Percentiles rank a stretch among this genome's conserved stretches.
Evolutionary conservation across 2,329 filamentous ascomycete species (phyloP).

Genomic region (Pyrenophora teres): DNA sequence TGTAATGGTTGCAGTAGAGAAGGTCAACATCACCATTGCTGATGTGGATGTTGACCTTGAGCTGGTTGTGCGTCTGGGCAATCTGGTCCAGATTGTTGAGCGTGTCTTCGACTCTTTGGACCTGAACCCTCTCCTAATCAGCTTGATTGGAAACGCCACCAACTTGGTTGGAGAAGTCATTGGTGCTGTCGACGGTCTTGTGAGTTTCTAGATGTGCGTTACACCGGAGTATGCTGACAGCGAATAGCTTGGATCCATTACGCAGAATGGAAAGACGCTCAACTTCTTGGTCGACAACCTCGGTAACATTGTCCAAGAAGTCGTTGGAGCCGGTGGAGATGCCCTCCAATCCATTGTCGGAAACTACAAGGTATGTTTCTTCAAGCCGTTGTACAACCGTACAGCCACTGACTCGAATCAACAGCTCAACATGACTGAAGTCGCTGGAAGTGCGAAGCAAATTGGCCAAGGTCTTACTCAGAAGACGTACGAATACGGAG

Average conservation of each 20-base stretch:
- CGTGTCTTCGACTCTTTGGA: slow-evolving; percentile 64
- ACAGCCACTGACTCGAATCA: background rate
- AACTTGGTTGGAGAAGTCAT: slow-evolving; percentile 59
- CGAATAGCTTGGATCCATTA: slow-evolving; percentile 58
- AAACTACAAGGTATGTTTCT: slow-evolving; percentile 52
- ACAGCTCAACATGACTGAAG: slow-evolving; percentile 61
- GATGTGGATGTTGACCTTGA: slow-evolving; percentile 65
- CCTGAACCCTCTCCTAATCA: slow-evolving; percentile 65
- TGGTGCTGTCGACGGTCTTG: slow-evolving; percentile 62
- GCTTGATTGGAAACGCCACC: slow-evolving; percentile 59
- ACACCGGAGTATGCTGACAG: background rate
- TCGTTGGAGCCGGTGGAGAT: slow-evolving; percentile 53
- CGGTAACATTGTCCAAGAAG: slow-evolving; percentile 66
- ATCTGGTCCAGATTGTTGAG: slow-evolving; percentile 66
- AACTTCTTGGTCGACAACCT: slow-evolving; percentile 65
- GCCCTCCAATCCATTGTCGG: slow-evolving; percentile 61
- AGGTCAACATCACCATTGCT: slow-evolving; percentile 65
- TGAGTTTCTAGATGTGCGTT: slow-evolving; percentile 5
- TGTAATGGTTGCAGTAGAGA: slow-evolving; percentile 53
- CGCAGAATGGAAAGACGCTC: slow-evolving; percentile 59
- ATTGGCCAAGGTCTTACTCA: slow-evolving; percentile 51
- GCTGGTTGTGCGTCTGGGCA: slow-evolving; percentile 63
- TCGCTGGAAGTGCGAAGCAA: slow-evolving; percentile 42
- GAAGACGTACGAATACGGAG: slow-evolving; percentile 59
- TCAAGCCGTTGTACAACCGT: background rate